Conservation (phyloP, 345 rosid species). For the Physaria fendleri region DNA sequence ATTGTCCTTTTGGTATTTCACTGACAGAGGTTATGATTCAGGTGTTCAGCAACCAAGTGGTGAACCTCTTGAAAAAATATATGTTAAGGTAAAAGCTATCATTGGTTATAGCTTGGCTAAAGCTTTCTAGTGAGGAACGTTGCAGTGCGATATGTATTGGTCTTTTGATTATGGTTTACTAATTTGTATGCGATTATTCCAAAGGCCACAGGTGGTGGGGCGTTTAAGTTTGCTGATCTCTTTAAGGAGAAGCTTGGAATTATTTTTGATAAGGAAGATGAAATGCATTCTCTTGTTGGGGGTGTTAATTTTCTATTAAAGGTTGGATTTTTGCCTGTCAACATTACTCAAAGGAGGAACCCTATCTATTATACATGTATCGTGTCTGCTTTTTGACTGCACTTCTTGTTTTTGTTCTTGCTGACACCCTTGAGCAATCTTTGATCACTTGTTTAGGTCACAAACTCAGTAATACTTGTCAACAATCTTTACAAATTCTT, state of each 20-base stretch:
- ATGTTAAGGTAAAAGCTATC: slow-evolving; percentile 56
- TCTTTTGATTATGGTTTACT: background rate
- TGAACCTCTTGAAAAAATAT: slow-evolving; percentile 26
- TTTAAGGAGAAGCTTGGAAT: slow-evolving; percentile 83
- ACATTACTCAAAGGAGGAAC: background rate
- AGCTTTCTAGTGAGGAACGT: slow-evolving; percentile 13
- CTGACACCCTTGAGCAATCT: background rate
- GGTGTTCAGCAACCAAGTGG: slow-evolving; percentile 47
- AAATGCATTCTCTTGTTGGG: slow-evolving; percentile 88
- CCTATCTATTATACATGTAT: background rate
- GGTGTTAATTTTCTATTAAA: slow-evolving; percentile 95
- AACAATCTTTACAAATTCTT: background rate
- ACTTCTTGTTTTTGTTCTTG: background rate
- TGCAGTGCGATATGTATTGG: too few relatives aligned
- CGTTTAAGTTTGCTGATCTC: slow-evolving; percentile 83
- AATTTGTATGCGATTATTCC: background rate
- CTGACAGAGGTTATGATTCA: slow-evolving; percentile 36
- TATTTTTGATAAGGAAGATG: slow-evolving; percentile 83
- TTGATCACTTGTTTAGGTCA: background rate
- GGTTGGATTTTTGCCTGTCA: slow-evolving; percentile 50
- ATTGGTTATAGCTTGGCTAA: background rate
- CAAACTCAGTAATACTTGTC: background rate
- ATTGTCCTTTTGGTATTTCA: background rate
- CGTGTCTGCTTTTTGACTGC: background rate
- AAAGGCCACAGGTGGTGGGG: slow-evolving; percentile 99